Percentiles rank a stretch among this genome's conserved stretches.
Conservation (phyloP, 495 filamentous ascomycete genomes). For the Penicillium pulvis region DNA sequence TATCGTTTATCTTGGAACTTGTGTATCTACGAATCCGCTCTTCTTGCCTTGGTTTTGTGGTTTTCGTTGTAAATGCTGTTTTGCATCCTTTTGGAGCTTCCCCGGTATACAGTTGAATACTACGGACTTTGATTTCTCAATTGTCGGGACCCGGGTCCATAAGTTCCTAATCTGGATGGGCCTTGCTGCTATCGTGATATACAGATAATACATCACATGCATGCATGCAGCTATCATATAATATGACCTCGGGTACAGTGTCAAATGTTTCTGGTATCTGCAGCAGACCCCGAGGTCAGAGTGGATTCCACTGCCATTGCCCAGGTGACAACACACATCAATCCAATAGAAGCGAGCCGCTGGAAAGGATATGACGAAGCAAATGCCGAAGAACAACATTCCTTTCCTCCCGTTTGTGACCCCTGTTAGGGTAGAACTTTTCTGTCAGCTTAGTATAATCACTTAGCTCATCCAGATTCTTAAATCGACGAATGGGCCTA, state of each 20-base stretch:
- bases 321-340: no score
- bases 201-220: not conserved
- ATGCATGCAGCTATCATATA: not conserved
- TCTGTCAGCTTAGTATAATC: not conserved
- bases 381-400: constrained; percentile 4
- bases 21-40: constrained; percentile 24
- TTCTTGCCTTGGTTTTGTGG: not conserved
- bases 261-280: not conserved
- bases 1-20: constrained; percentile 27
- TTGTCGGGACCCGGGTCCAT: no score
- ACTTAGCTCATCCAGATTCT: not conserved
- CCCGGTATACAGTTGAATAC: constrained; percentile 9
- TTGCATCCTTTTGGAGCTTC: constrained; percentile 4
- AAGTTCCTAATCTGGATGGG: no score
- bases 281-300: no score
- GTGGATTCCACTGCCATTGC: no score
- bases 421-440: not conserved
- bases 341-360: no score
- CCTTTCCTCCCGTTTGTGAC: not conserved
- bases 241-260: not conserved
- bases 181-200: no score
- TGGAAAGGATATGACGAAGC: constrained; percentile 3
- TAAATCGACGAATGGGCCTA: not conserved
- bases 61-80: constrained; percentile 15
- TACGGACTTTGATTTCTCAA: not conserved